phyloP scores from a whole-genome alignment of 2,329 filamentous ascomycete species.

The Penicillium sp. region DNA sequence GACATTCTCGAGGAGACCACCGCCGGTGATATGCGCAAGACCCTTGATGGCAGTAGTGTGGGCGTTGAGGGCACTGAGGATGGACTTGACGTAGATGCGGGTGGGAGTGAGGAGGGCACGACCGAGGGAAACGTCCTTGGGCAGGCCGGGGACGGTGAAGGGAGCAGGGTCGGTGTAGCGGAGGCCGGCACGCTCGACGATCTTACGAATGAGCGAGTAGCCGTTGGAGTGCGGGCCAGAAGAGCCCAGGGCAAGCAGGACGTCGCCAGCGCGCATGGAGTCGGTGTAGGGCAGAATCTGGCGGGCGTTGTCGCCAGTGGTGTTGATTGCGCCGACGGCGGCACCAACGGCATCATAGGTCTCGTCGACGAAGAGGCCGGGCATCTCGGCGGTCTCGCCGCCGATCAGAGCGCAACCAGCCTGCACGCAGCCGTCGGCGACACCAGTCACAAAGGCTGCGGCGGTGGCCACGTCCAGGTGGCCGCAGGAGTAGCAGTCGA shows the following conservation, averaged over 20 bases:
- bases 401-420: slow-evolving; percentile 89
- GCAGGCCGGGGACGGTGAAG: slow-evolving; percentile 71
- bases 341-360: slow-evolving; percentile 92
- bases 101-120: slow-evolving; percentile 80
- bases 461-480: slow-evolving; percentile 73
- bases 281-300: slow-evolving; percentile 69
- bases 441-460: slow-evolving; percentile 81
- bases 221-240: slow-evolving; percentile 93
- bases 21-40: slow-evolving; percentile 94
- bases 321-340: slow-evolving; percentile 74
- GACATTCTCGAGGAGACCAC: slow-evolving; percentile 87
- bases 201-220: slow-evolving; percentile 90
- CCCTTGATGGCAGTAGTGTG: slow-evolving; percentile 66
- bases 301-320: slow-evolving; percentile 47
- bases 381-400: slow-evolving; percentile 98
- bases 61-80: slow-evolving; percentile 59
- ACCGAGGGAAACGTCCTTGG: slow-evolving; percentile 53
- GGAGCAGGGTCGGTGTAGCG: slow-evolving; percentile 68
- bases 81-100: slow-evolving; percentile 81
- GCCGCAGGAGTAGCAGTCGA: slow-evolving; percentile 96
- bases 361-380: slow-evolving; percentile 79
- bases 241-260: slow-evolving; percentile 79
- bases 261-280: slow-evolving; percentile 73
- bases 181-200: slow-evolving; percentile 68
- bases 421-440: slow-evolving; percentile 78